Percentiles rank a stretch among this genome's conserved stretches.
These are phyloP conservation scores for Nelumbo lutea DNA, from an alignment of 164 flowering plant species.

Conservation along the genomic window DNA sequence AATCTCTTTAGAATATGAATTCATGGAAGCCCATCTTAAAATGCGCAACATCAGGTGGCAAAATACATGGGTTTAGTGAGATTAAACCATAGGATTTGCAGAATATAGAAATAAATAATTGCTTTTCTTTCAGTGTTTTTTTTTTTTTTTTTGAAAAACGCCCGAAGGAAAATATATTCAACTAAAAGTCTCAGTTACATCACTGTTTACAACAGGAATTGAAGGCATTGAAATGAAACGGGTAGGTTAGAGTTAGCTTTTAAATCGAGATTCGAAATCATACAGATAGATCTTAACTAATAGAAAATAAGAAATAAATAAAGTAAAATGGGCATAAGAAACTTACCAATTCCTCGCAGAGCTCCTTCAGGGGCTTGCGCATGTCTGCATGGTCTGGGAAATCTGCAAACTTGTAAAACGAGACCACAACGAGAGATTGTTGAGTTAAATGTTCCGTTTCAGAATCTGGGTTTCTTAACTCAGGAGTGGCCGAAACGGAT, in stretches of 20 bases:
- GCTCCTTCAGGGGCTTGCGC: constrained; percentile 75
- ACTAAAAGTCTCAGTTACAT: neutral
- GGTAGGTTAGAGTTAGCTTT: neutral
- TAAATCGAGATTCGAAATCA: neutral
- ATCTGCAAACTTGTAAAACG: constrained; percentile 95
- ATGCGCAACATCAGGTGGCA: no score
- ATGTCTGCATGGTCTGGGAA: constrained; percentile 78
- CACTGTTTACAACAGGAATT: neutral
- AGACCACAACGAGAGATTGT: constrained; percentile 67
- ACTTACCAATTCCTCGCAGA: constrained; percentile 69
- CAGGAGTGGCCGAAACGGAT: constrained; percentile 8
- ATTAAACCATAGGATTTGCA: neutral
- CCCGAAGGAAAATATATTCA: no score
- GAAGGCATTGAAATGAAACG: neutral
- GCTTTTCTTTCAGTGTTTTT: neutral
- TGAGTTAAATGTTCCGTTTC: constrained; percentile 7
- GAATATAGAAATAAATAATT: neutral
- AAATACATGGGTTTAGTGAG: neutral
- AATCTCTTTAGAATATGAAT: no score
- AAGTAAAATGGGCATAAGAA: neutral
- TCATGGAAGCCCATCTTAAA: neutral
- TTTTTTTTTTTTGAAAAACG: no score
- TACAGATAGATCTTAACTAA: neutral
- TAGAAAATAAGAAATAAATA: neutral
- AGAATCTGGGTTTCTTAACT: constrained; percentile 4